These are phyloP conservation scores for Botrytis fragariae DNA, from an alignment of 2,329 filamentous ascomycete species.

Conservation along the genomic window DNA sequence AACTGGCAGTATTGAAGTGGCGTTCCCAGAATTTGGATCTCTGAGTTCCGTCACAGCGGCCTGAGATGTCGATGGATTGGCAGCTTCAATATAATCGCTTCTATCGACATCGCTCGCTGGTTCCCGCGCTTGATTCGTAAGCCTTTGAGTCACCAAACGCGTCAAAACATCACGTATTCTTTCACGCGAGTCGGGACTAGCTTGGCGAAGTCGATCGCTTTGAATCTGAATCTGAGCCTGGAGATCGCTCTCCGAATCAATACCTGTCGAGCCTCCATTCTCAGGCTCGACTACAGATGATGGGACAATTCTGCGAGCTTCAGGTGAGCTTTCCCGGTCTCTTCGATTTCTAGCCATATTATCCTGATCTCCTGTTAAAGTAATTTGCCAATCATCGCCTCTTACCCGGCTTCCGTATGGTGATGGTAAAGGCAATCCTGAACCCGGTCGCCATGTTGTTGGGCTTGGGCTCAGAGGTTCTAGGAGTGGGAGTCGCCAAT, in stretches of 20 bases:
- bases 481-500: background rate
- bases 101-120: background rate
- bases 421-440: background rate
- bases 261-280: background rate
- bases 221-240: background rate
- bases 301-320: background rate
- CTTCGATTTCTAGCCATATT: background rate
- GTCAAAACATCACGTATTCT: background rate
- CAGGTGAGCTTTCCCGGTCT: background rate
- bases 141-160: background rate
- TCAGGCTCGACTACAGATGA: background rate
- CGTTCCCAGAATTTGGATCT: background rate
- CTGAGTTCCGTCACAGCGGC: background rate
- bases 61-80: accelerated
- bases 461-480: no score
- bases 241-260: background rate
- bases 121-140: no score
- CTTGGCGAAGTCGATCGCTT: background rate
- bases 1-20: background rate
- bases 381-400: background rate
- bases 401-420: background rate
- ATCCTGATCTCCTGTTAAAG: background rate
- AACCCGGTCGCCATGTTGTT: background rate
- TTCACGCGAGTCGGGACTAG: background rate
- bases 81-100: accelerated